Evolutionary conservation across 108 stramenopile species (phyloP).

Genomic region (Cylindrotheca closterium): DNA sequence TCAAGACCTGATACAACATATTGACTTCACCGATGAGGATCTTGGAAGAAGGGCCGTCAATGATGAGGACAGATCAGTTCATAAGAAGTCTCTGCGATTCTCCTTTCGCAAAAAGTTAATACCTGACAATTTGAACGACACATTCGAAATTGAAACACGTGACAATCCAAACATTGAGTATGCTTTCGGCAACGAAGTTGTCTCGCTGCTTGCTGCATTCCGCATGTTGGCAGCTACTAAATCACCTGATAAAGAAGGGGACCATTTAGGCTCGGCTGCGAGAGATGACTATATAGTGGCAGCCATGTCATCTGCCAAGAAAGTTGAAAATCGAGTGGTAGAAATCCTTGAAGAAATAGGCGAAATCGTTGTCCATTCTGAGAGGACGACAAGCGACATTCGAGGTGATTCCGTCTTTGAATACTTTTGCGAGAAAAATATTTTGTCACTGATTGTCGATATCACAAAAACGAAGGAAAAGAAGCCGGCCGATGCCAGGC

Average conservation of each 20-base stretch:
- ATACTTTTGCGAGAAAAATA: slow-evolving; percentile 86
- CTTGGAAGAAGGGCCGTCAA: slow-evolving; percentile 25
- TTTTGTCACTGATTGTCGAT: slow-evolving; percentile 71
- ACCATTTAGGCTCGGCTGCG: slow-evolving; percentile 32
- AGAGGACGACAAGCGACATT: slow-evolving; percentile 1
- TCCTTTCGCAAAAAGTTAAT: slow-evolving; percentile 28
- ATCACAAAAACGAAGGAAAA: slow-evolving; percentile 56
- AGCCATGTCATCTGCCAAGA: slow-evolving; percentile 30
- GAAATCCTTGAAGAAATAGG: slow-evolving; percentile 39
- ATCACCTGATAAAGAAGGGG: slow-evolving; percentile 43
- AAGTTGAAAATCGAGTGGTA: slow-evolving; percentile 32
- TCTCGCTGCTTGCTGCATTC: slow-evolving; percentile 35
- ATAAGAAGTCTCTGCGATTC: slow-evolving; percentile 23
- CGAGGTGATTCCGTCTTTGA: slow-evolving; percentile 62
- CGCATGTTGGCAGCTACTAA: slow-evolving; percentile 41
- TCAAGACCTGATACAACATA: slow-evolving; percentile 30
- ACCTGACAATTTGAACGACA: not conserved
- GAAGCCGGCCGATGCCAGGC: slow-evolving; percentile 3
- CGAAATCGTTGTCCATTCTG: slow-evolving; percentile 37
- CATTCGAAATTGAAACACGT: not conserved
- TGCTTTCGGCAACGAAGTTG: not conserved
- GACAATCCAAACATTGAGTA: not conserved
- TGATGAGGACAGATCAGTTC: slow-evolving; percentile 19
- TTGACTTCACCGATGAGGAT: slow-evolving; percentile 25
- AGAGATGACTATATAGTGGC: slow-evolving; percentile 34